Percentiles rank a stretch among this genome's conserved stretches.
Conservation (phyloP, 805 yeast species). For the Scheffersomyces lignosus region DNA sequence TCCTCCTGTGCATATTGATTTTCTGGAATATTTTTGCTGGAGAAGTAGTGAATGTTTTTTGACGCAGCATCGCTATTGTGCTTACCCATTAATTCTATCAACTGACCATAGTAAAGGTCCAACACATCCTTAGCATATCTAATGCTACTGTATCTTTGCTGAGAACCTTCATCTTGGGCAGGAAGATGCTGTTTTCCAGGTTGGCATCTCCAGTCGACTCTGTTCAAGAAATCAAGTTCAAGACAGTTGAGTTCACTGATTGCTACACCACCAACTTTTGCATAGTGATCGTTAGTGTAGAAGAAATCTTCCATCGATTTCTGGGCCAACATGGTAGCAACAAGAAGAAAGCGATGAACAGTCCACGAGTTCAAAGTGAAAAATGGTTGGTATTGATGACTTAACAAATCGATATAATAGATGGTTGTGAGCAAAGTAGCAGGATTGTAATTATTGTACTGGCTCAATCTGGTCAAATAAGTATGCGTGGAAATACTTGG, state of each 20-base stretch:
- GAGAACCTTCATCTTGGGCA: conserved; percentile 13
- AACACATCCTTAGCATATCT: conserved; percentile 38
- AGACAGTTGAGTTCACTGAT: conserved; percentile 78
- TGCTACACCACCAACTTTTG: conserved; percentile 93
- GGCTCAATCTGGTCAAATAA: conserved; percentile 72
- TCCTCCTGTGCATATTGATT: conserved; percentile 9
- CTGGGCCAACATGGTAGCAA: conserved; percentile 88
- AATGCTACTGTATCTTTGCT: conserved; percentile 18
- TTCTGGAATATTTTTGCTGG: conserved; percentile 10
- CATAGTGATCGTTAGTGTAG: conserved; percentile 90
- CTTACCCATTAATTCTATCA: conserved; percentile 43
- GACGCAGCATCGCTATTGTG: conserved; percentile 11
- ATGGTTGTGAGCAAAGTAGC: conserved; percentile 78
- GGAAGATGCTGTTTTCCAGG: conserved; percentile 34
- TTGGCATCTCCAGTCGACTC: conserved; percentile 68
- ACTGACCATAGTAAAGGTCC: conserved; percentile 38
- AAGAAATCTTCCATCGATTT: conserved; percentile 92
- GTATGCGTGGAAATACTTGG: conserved; percentile 82
- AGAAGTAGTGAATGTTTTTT: conserved; percentile 5
- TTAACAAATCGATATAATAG: conserved; percentile 85
- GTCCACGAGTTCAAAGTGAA: conserved; percentile 89
- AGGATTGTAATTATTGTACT: conserved; percentile 82
- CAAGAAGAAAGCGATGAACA: conserved; percentile 85
- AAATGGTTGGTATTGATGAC: conserved; percentile 68
- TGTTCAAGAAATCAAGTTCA: conserved; percentile 81